Evolutionary conservation across 106 monocot species (phyloP).

Genomic region (Agapanthus africanus): DNA sequence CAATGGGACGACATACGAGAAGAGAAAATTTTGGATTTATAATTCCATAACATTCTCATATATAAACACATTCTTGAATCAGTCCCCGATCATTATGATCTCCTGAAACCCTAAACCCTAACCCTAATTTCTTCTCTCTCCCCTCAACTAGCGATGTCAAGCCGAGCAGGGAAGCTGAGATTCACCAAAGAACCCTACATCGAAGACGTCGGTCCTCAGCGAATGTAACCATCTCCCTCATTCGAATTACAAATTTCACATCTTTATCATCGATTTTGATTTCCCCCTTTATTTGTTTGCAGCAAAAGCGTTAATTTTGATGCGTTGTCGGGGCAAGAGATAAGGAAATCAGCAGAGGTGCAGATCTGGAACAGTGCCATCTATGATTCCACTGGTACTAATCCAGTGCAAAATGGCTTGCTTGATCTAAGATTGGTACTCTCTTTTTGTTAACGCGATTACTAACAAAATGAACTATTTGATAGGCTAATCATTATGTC

Average conservation of each 20-base stretch:
- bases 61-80: too few relatives aligned
- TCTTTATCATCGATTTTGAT: background rate
- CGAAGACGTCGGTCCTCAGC: constrained; percentile 50
- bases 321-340: constrained; percentile 65
- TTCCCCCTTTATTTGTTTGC: background rate
- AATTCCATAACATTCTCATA: too few relatives aligned
- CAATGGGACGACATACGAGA: too few relatives aligned
- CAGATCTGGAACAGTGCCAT: constrained; percentile 69
- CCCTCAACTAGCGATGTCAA: constrained; percentile 1
- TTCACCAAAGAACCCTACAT: constrained; percentile 85
- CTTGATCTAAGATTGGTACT: constrained; percentile 69
- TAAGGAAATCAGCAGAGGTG: constrained; percentile 64
- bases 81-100: too few relatives aligned
- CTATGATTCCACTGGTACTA: constrained; percentile 17
- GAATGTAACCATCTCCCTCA: constrained; percentile 39
- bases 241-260: background rate
- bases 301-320: constrained; percentile 69
- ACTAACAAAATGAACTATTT: background rate
- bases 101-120: background rate
- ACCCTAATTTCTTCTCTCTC: background rate
- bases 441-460: background rate
- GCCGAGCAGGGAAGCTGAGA: constrained; percentile 33
- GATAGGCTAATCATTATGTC: background rate
- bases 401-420: constrained; percentile 45
- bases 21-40: too few relatives aligned